Conservation (phyloP, 768 basidiomycete species). For the Pulveroboletus frians region DNA sequence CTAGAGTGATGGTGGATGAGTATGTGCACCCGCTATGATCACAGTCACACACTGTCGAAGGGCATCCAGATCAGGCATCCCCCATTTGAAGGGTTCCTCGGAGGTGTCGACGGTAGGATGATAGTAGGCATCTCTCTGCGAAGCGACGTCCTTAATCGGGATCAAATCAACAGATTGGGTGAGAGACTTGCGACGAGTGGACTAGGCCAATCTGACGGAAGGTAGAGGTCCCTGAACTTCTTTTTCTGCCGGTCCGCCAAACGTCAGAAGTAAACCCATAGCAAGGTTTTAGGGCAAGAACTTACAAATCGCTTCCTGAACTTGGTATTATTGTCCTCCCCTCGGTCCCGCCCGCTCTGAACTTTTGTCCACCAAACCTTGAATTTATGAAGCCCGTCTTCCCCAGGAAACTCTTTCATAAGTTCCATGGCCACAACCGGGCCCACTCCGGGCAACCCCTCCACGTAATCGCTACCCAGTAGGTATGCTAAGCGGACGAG, state of each 20-base stretch:
- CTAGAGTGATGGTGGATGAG: slow-evolving; percentile 33
- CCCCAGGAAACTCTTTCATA: slow-evolving; percentile 86
- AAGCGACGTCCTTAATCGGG: slow-evolving; percentile 1
- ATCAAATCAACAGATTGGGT: slow-evolving; percentile 5
- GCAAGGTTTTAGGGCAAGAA: slow-evolving; percentile 16
- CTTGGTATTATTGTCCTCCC: slow-evolving; percentile 64
- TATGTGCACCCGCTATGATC: not conserved
- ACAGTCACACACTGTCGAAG: slow-evolving; percentile 61
- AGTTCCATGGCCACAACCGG: slow-evolving; percentile 97
- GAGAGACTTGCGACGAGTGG: slow-evolving; percentile 66
- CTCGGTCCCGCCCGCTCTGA: slow-evolving; percentile 80
- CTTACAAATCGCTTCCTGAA: slow-evolving; percentile 85
- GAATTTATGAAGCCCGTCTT: slow-evolving; percentile 80
- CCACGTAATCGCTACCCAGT: slow-evolving; percentile 94
- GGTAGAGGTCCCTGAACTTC: slow-evolving; percentile 77
- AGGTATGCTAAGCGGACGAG: slow-evolving; percentile 89
- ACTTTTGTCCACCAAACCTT: slow-evolving; percentile 93
- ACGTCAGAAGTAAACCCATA: slow-evolving; percentile 6
- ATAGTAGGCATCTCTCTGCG: slow-evolving; percentile 86
- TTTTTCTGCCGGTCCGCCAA: slow-evolving; percentile 61
- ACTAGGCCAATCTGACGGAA: slow-evolving; percentile 87
- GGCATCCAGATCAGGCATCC: slow-evolving; percentile 91
- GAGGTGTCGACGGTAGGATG: slow-evolving; percentile 88
- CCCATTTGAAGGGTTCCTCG: slow-evolving; percentile 95
- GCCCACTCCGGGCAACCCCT: slow-evolving; percentile 87